Conservation (phyloP, 257 asterid genomes). For the Salvia splendens region DNA sequence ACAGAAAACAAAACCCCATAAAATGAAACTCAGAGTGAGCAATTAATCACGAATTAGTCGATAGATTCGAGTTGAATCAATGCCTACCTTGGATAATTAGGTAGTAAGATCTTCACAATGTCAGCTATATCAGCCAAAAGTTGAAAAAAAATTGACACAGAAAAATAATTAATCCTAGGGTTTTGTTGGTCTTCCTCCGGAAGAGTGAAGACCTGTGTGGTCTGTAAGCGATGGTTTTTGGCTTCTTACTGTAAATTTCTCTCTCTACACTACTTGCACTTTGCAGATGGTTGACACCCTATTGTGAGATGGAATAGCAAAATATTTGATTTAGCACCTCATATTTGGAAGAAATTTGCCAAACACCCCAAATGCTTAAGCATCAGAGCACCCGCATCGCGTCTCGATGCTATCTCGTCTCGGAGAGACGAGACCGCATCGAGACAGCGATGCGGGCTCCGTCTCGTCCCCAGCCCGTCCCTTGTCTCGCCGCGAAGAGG, state of each 20-base stretch:
- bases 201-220: conserved; percentile 14
- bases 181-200: conserved; percentile 28
- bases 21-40: conserved; percentile 20
- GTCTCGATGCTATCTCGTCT: too few relatives aligned
- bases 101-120: conserved; percentile 51
- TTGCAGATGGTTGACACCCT: conserved; percentile 37
- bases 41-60: conserved; percentile 15
- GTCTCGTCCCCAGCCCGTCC: too few relatives aligned
- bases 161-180: conserved; percentile 35
- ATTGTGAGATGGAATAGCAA: conserved; percentile 17
- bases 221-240: conserved; percentile 25
- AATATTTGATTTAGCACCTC: background rate
- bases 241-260: conserved; percentile 32
- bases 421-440: too few relatives aligned
- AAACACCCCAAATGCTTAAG: too few relatives aligned
- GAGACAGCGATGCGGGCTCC: too few relatives aligned
- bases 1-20: conserved; percentile 7
- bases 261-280: conserved; percentile 28
- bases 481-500: too few relatives aligned
- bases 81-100: conserved; percentile 45
- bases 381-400: too few relatives aligned
- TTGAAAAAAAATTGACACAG: conserved; percentile 29
- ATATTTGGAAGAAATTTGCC: too few relatives aligned
- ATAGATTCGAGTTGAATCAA: conserved; percentile 31
- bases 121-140: conserved; percentile 30